These are phyloP conservation scores for Penicillium thymicola DNA, from an alignment of 2,329 filamentous ascomycete species.

Conservation along the genomic window DNA sequence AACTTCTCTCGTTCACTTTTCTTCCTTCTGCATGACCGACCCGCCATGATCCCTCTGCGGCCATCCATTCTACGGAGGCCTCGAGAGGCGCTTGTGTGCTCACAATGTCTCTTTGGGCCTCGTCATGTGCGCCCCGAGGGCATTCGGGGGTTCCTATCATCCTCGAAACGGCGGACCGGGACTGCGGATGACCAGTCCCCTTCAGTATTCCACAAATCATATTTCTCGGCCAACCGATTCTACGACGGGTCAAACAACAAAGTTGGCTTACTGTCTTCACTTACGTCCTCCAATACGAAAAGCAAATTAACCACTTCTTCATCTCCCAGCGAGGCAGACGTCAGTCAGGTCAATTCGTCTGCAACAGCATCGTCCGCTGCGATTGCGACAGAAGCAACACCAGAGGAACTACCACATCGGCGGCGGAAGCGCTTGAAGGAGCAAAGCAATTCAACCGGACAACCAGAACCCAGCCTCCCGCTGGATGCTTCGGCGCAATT, in stretches of 20 bases:
- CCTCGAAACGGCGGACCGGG: slow-evolving; percentile 30
- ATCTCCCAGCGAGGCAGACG: slow-evolving; percentile 13
- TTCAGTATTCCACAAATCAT: slow-evolving; percentile 35
- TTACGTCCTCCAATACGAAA: slow-evolving; percentile 24
- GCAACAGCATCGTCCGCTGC: slow-evolving; percentile 13
- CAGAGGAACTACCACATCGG: slow-evolving; percentile 41
- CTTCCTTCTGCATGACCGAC: slow-evolving; percentile 11
- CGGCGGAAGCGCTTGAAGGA: slow-evolving; percentile 44
- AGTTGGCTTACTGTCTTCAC: slow-evolving; percentile 27
- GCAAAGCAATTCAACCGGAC: slow-evolving; percentile 18
- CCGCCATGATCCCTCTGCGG: slow-evolving; percentile 39
- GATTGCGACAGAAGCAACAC: slow-evolving; percentile 19
- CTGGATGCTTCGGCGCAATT: slow-evolving; percentile 61
- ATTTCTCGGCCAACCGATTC: slow-evolving; percentile 39
- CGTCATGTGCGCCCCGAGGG: slow-evolving; percentile 17
- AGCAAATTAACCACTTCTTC: slow-evolving; percentile 2
- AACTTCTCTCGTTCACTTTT: slow-evolving; percentile 21
- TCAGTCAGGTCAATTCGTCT: slow-evolving; percentile 13
- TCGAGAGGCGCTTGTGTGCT: slow-evolving; percentile 34
- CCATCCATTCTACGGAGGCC: slow-evolving; percentile 33
- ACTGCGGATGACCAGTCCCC: slow-evolving; percentile 26
- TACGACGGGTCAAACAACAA: slow-evolving; percentile 19
- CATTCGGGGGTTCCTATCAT: slow-evolving; percentile 32
- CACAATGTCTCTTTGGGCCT: slow-evolving; percentile 32
- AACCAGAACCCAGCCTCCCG: slow-evolving; percentile 43